Conservation (phyloP, 768 basidiomycete genomes). For the Kondoa subrosea region DNA sequence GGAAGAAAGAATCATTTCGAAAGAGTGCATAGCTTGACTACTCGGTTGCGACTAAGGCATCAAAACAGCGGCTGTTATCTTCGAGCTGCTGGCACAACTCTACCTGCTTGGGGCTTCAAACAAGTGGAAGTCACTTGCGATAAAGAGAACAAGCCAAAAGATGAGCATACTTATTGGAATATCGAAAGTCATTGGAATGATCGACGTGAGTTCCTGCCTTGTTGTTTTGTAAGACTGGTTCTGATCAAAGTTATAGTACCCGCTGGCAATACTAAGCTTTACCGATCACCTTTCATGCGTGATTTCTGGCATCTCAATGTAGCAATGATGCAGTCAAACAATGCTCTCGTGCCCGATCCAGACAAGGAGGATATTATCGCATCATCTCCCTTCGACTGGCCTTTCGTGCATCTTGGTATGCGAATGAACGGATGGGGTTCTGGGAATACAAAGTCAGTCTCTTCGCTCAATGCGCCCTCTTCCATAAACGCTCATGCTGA, state of each 20-base stretch:
- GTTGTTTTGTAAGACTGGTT: neutral
- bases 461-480: neutral
- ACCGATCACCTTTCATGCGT: constrained; percentile 76
- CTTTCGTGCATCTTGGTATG: constrained; percentile 68
- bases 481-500: neutral
- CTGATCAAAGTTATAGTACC: constrained; percentile 45
- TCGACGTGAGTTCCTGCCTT: constrained; percentile 47
- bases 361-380: constrained; percentile 98
- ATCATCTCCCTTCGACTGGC: constrained; percentile 84
- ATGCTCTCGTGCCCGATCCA: constrained; percentile 87
- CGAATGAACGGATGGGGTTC: constrained; percentile 98
- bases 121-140: constrained; percentile 92
- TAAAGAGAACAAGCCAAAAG: constrained; percentile 62
- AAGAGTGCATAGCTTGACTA: constrained; percentile 75
- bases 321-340: constrained; percentile 99
- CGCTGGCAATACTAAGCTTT: constrained; percentile 60
- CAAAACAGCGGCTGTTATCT: constrained; percentile 65
- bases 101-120: constrained; percentile 99
- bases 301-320: constrained; percentile 99
- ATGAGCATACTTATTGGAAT: constrained; percentile 90
- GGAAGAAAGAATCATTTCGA: constrained; percentile 40
- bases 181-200: constrained; percentile 96
- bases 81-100: constrained; percentile 63
- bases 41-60: constrained; percentile 70
- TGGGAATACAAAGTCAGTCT: constrained; percentile 54